Conservation (phyloP, 257 asterid species). For the Avicennia marina region DNA sequence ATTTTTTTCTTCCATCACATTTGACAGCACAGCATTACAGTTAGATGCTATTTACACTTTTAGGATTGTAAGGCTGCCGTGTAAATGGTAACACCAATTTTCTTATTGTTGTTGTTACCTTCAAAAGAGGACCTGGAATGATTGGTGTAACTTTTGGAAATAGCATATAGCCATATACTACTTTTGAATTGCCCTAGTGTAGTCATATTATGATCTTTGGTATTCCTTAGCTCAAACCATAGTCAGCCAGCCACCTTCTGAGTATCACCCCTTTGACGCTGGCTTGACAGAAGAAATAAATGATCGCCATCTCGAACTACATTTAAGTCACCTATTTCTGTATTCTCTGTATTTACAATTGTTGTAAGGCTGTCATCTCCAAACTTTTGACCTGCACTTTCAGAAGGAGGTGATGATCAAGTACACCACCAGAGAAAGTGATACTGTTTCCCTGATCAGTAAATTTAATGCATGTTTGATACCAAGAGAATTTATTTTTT, state of each 20-base stretch:
- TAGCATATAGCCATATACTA: too few relatives aligned
- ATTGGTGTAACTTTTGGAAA: slow-evolving; percentile 16
- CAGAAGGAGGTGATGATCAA: slow-evolving; percentile 26
- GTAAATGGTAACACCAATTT: slow-evolving; percentile 20
- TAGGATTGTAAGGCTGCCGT: slow-evolving; percentile 20
- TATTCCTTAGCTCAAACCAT: slow-evolving; percentile 18
- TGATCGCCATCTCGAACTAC: slow-evolving; percentile 86
- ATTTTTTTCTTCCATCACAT: slow-evolving; percentile 5
- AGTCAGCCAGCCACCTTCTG: too few relatives aligned
- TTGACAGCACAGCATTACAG: not conserved
- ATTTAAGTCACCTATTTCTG: slow-evolving; percentile 72
- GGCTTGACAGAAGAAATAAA: slow-evolving; percentile 46
- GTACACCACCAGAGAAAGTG: not conserved
- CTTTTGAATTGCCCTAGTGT: slow-evolving; percentile 22
- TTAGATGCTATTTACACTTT: slow-evolving; percentile 22
- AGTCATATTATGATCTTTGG: slow-evolving; percentile 5
- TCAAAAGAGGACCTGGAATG: slow-evolving; percentile 15
- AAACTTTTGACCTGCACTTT: slow-evolving; percentile 74
- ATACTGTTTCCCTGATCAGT: too few relatives aligned
- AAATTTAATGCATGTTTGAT: too few relatives aligned
- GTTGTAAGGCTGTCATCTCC: slow-evolving; percentile 44
- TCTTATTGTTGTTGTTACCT: slow-evolving; percentile 17
- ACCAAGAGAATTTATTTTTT: not conserved
- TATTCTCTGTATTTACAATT: slow-evolving; percentile 53
- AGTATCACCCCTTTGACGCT: slow-evolving; percentile 15